These are phyloP conservation scores for Diaporthe batatas DNA, from an alignment of 2,329 filamentous ascomycete species.

Conservation along the genomic window DNA sequence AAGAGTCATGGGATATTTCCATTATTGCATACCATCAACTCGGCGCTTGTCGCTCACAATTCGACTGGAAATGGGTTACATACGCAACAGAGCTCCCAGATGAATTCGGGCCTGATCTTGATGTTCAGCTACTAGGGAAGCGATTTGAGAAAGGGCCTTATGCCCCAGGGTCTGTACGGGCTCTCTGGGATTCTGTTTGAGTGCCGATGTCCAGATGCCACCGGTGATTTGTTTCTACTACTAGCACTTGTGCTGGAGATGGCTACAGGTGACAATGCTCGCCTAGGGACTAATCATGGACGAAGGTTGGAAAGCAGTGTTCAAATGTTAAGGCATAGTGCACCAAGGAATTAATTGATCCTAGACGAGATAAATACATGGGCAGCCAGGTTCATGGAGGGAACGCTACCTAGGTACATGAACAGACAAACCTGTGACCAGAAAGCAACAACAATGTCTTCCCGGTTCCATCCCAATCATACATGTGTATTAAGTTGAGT, in stretches of 20 bases:
- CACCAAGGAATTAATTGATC: not conserved
- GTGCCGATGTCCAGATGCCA: not conserved
- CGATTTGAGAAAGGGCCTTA: not conserved
- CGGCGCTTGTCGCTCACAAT: slow-evolving; percentile 10
- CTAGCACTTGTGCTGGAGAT: not conserved
- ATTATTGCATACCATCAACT: slow-evolving; percentile 16
- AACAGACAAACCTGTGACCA: not conserved
- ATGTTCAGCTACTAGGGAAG: not conserved
- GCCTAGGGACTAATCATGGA: not conserved
- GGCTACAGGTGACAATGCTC: not conserved
- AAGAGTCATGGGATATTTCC: not conserved
- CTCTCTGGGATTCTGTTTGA: not conserved
- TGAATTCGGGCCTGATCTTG: slow-evolving; percentile 9
- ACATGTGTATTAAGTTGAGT: too few species aligned
- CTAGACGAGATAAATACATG: not conserved
- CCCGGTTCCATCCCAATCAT: not conserved
- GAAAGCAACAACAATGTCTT: not conserved
- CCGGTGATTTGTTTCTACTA: not conserved
- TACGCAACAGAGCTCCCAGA: not conserved
- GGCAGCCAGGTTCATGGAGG: not conserved
- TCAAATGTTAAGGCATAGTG: not conserved
- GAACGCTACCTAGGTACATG: not conserved
- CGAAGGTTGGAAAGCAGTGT: not conserved
- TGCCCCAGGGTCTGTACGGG: not conserved
- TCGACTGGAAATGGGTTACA: slow-evolving; percentile 23